These are phyloP conservation scores for Zygotorulaspora florentina DNA, from an alignment of 805 yeast species.

Conservation along the genomic window DNA sequence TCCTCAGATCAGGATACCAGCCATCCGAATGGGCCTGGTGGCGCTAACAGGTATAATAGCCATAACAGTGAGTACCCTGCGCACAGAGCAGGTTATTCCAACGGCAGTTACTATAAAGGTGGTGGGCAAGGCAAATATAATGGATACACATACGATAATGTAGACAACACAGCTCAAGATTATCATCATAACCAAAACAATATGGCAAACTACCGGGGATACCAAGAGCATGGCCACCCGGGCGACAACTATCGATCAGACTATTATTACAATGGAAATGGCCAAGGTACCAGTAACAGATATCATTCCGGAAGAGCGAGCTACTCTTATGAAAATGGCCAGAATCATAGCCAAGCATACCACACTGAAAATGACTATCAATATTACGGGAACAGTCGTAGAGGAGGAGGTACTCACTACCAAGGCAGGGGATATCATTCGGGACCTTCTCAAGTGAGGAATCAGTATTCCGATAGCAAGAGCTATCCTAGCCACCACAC, in stretches of 20 bases:
- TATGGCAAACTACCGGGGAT: neutral
- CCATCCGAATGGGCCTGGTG: conserved; percentile 1
- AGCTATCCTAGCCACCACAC: conserved; percentile 1
- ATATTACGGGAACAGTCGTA: conserved; percentile 6
- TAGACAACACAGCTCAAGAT: conserved; percentile 1
- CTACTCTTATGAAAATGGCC: conserved; percentile 5
- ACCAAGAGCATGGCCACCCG: neutral
- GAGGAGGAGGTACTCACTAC: conserved; percentile 5
- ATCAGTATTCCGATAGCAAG: neutral
- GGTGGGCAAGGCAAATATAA: conserved; percentile 6
- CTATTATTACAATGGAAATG: conserved; percentile 10
- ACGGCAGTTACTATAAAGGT: conserved; percentile 10
- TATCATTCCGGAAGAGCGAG: conserved; percentile 10
- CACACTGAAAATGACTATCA: conserved; percentile 6
- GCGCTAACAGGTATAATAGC: conserved; percentile 4
- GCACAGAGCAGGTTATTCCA: conserved; percentile 7
- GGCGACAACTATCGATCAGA: conserved; percentile 8
- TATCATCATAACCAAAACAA: neutral
- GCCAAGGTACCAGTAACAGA: conserved; percentile 1
- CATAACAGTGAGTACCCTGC: conserved; percentile 3
- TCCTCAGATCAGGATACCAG: neutral
- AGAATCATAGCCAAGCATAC: conserved; percentile 5
- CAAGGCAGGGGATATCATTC: conserved; percentile 7
- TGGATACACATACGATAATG: neutral
- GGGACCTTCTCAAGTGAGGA: neutral